A percentile compares a stretch with the other conserved stretches of the same genome.
Conservation (phyloP, 2,329 filamentous ascomycete species). For the Alternaria conjuncta region DNA sequence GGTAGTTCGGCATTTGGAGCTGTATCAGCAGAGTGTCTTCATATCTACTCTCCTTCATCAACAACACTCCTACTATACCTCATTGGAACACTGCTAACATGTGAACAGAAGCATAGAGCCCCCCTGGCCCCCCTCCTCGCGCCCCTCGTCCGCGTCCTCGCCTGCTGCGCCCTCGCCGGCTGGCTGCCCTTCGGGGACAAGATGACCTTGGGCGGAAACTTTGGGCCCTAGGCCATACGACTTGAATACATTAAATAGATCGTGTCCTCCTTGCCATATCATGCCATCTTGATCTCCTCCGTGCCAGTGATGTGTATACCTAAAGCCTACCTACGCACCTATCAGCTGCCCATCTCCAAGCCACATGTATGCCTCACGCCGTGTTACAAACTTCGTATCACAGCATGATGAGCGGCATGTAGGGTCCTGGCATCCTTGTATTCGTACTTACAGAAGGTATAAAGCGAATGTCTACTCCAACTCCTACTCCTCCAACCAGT, state of each 20-base stretch:
- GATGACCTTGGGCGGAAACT: neutral
- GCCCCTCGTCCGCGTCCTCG: no score
- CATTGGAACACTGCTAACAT: neutral
- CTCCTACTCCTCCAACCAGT: conserved; percentile 33
- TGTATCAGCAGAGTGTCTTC: neutral
- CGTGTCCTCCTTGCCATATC: neutral
- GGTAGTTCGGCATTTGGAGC: neutral
- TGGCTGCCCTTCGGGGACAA: neutral
- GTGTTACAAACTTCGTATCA: neutral
- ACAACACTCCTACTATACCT: neutral
- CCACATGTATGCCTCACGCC: neutral
- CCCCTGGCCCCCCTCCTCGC: neutral
- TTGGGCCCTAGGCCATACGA: neutral
- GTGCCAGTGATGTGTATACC: neutral
- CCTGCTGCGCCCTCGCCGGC: no score
- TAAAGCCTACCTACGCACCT: neutral
- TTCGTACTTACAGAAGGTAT: neutral
- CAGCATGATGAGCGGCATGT: neutral
- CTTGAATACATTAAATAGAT: neutral
- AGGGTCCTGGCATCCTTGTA: neutral
- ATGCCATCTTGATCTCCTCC: neutral
- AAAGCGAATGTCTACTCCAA: neutral
- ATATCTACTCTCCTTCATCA: neutral
- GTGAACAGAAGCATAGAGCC: neutral
- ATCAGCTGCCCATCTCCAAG: neutral